Evolutionary conservation across 2,329 filamentous ascomycete species (phyloP), one percentile per base, ranked within the genome.

Genomic region (Aspergillus calidoustus): DNA sequence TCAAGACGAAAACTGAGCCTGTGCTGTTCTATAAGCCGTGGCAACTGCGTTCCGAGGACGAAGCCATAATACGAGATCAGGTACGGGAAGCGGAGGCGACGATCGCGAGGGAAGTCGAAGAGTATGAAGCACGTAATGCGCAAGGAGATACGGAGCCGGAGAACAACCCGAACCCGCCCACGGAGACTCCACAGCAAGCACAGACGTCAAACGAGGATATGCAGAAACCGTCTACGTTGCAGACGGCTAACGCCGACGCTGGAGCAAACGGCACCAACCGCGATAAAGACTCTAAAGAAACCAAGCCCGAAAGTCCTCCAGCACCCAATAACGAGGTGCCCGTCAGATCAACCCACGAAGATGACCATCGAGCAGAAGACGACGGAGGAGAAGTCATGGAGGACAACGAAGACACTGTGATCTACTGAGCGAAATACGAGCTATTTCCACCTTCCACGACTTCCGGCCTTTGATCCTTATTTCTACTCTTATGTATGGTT

Each of bases 381-480:
- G 88, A 92, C 64, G 84, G 86, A 54, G 90, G 87, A 57, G 91
- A 93, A 71, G 89, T 94, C 60, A 84, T 96, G 67, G 88, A 95
- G 76, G 91, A 90, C 58, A 91, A 92, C 63, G 93, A 97, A 80
- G 93, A 97, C 71, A 93, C 90, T 69, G 92, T 97, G 57, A 94
- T 96, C 62, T 97, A 97, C 80, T 97, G 71, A 66, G 23, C 4
- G 31, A n/a, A 7, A 7, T 34, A 41, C 34, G 15, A 15, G 34
- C 34, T 41, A 19, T 49, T 28, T 55, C 19, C n/a, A 47, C 49
- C 31, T 41, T 30, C 55, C 15, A 28, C 11, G 23, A 43, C n/a
- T 28, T 28, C n/a, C n/a, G 44, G 25, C 47, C 25, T 28, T 50
- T 28, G 31, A 50, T 30, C 47, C 17, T 15, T 41, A 41, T 41